Percentiles rank a stretch among this genome's conserved stretches.
phyloP scores from a whole-genome alignment of 805 yeast genomes.

The Teunomyces cretensis region DNA sequence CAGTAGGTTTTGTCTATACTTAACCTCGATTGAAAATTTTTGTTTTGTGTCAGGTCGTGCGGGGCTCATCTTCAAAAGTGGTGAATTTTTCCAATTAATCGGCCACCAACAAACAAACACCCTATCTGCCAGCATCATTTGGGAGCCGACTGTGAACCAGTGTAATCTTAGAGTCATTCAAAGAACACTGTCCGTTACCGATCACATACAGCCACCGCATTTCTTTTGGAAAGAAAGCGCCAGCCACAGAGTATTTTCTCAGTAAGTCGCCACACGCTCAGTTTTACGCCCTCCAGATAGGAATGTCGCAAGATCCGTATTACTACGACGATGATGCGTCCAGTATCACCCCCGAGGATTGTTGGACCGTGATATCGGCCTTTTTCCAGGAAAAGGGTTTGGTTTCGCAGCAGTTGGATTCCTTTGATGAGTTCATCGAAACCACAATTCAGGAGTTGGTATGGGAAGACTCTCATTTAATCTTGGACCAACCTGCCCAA shows the following conservation, averaged over 20 bases:
- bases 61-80: neutral
- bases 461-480: constrained; percentile 90
- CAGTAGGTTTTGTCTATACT: neutral
- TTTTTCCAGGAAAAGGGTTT: constrained; percentile 95
- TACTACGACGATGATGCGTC: constrained; percentile 66
- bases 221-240: neutral
- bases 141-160: neutral
- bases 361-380: constrained; percentile 97
- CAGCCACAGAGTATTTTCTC: neutral
- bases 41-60: constrained; percentile 4
- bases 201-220: neutral
- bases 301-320: constrained; percentile 55
- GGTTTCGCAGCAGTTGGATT: constrained; percentile 96
- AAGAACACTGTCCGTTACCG: neutral
- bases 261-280: neutral
- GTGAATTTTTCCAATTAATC: neutral
- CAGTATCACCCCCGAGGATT: constrained; percentile 90
- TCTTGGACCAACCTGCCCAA: constrained; percentile 97
- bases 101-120: constrained; percentile 9
- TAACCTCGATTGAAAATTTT: neutral
- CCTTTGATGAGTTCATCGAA: constrained; percentile 96
- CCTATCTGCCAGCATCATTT: neutral
- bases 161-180: neutral
- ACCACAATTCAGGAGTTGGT: constrained; percentile 96
- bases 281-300: neutral